Percentiles rank a stretch among this genome's conserved stretches.
phyloP scores from a whole-genome alignment of 2,329 filamentous ascomycete genomes.

The Apiospora rasikravindrae region DNA sequence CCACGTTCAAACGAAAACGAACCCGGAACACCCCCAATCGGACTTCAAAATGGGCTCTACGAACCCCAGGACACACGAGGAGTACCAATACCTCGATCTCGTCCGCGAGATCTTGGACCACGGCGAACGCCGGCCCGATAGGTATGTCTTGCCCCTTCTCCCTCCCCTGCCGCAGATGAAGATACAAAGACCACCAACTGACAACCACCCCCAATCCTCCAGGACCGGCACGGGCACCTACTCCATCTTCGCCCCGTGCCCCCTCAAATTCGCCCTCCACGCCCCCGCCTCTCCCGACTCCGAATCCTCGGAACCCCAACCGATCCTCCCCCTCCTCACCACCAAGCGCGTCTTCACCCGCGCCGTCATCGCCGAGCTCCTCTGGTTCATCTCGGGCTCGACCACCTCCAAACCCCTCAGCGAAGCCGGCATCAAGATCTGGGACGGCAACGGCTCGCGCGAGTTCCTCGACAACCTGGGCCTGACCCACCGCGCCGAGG shows the following conservation, averaged over 20 bases:
- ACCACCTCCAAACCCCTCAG: constrained; percentile 81
- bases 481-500: constrained; percentile 78
- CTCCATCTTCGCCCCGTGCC: constrained; percentile 85
- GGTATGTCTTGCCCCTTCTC: constrained; percentile 51
- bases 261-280: constrained; percentile 85
- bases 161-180: constrained; percentile 22
- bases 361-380: constrained; percentile 87
- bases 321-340: constrained; percentile 86
- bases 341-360: constrained; percentile 96
- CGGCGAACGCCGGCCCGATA: constrained; percentile 89
- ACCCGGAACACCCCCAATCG: not conserved
- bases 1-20: not conserved
- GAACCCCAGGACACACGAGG: constrained; percentile 57
- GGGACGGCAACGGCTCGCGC: constrained; percentile 95
- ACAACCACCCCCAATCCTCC: not conserved
- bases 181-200: not conserved
- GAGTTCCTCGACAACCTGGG: constrained; percentile 83
- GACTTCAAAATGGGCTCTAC: not conserved
- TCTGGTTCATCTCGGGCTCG: constrained; percentile 90
- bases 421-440: constrained; percentile 88
- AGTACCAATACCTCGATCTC: constrained; percentile 91
- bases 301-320: constrained; percentile 41
- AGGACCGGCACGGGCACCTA: constrained; percentile 93
- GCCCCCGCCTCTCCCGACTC: constrained; percentile 56
- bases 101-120: constrained; percentile 81